Evolutionary conservation across 805 yeast species (phyloP).

Genomic region (Lachancea sp.): DNA sequence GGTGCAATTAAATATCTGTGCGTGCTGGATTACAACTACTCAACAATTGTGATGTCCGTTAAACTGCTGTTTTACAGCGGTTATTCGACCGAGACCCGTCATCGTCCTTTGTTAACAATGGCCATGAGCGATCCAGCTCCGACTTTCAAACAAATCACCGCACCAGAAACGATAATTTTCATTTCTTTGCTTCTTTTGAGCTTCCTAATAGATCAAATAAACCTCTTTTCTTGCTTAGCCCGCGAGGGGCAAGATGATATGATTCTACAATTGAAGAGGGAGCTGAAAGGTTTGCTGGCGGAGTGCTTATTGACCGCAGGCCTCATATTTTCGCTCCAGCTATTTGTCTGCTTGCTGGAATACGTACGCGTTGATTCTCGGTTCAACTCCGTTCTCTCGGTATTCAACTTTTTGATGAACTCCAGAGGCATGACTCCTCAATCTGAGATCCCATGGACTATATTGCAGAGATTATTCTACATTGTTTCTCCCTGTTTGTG

Average conservation of each 20-base stretch:
- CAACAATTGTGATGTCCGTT: neutral
- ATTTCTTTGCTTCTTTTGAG: neutral
- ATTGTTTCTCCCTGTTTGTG: conserved; percentile 7
- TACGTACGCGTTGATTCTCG: neutral
- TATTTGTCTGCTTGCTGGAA: conserved; percentile 4
- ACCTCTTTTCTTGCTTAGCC: neutral
- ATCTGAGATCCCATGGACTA: conserved; percentile 2
- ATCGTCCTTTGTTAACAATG: neutral
- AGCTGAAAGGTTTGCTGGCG: neutral
- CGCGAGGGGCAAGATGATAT: conserved; percentile 4
- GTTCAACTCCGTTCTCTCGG: conserved; percentile 5
- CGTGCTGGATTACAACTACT: conserved; percentile 1
- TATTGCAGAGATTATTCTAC: conserved; percentile 6
- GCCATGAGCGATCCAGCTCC: neutral
- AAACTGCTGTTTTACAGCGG: neutral
- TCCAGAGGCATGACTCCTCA: neutral
- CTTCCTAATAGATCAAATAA: neutral
- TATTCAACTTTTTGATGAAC: conserved; percentile 3
- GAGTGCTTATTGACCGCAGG: conserved; percentile 7
- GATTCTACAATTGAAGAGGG: neutral
- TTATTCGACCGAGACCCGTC: neutral
- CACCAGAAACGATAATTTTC: neutral
- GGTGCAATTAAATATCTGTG: neutral
- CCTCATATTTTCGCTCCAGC: conserved; percentile 1
- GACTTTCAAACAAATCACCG: neutral